Base-by-base conservation (phyloP, 352 stramenopile genomes). In the Aphanomyces cochlioides region DNA sequence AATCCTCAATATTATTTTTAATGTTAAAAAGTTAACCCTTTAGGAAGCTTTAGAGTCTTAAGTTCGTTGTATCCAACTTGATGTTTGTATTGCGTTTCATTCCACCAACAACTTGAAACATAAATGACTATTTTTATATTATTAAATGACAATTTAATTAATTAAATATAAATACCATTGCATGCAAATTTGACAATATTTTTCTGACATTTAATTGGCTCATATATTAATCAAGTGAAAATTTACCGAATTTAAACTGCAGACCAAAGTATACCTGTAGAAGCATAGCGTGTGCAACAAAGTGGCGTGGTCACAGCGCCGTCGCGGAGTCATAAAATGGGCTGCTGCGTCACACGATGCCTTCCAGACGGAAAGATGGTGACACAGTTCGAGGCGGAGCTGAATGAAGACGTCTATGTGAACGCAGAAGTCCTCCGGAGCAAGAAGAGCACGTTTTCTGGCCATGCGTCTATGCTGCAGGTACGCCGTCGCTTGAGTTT, bases 311-410 rank as follows among this genome's bases (percentile, higher is more conserved):
- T 28, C 28, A 28, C 28, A 28, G 28, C 28, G 28, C 28, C 28
- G 28, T 28, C 19, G 17, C 58, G 7, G 3, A 59, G 40, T 17
- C 4, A 6, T 72, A 84, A 28, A 45, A 95, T 95, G 85, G 87
- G 87, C 21, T 88, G 86, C 73, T 95, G 87, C 79, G 79, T 95
- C 63, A 92, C 87, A 72, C 88, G 84, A 66, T 95, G 86, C 77
- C 77, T 93, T 67, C 83, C 82, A 36, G 85, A 92, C 67, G 87
- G 80, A 64, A 85, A 93, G 76, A 95, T 95, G 79, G 84, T 81
- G 53, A 82, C 81, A 38, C 85, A 95, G 72, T 83, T 95, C 21
- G 87, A 95, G 71, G 80, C 81, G 48, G 86, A 95, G 67, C 81
- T 95, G 39, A 84, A 93, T 75, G 87, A 90, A 72, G 72, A 75